Percentiles rank a stretch among this genome's conserved stretches.
Conservation (phyloP, 257 asterid species). For the Marsdenia floribunda region DNA sequence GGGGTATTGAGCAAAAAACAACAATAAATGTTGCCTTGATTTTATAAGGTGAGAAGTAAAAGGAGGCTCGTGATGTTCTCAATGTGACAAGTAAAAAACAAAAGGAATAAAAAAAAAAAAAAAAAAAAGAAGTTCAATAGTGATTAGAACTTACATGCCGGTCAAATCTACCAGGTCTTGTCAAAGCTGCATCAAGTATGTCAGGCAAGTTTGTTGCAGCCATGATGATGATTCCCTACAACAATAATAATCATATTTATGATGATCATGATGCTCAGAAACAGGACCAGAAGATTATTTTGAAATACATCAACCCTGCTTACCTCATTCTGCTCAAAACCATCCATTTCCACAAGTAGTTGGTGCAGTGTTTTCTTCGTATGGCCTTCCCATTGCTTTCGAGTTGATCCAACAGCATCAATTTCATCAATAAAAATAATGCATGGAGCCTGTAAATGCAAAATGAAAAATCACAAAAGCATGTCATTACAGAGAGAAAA, state of each 20-base stretch:
- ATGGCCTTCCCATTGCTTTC: conserved; percentile 99
- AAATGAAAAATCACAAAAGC: conserved; percentile 19
- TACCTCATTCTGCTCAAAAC: conserved; percentile 98
- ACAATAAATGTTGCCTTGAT: not conserved
- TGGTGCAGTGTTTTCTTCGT: conserved; percentile 97
- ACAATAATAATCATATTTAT: conserved; percentile 10
- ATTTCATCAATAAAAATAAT: conserved; percentile 93
- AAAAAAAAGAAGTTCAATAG: not conserved
- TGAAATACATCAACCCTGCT: not conserved
- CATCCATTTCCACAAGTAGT: conserved; percentile 97
- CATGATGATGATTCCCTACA: conserved; percentile 89
- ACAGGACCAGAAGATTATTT: not conserved
- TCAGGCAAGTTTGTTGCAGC: conserved; percentile 98
- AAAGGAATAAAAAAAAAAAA: not conserved
- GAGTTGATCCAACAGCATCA: conserved; percentile 97
- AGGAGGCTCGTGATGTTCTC: no score
- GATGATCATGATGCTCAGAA: not conserved
- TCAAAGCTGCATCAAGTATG: conserved; percentile 96
- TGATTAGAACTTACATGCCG: conserved; percentile 76
- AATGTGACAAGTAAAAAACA: no score
- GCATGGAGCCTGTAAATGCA: conserved; percentile 78
- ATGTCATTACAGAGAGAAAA: conserved; percentile 2
- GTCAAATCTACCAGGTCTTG: conserved; percentile 98
- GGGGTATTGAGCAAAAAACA: no score
- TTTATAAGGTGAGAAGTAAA: no score